These are phyloP conservation scores for Phlebiopsis flavidoalba DNA, from an alignment of 768 basidiomycete genomes.

Conservation along the genomic window DNA sequence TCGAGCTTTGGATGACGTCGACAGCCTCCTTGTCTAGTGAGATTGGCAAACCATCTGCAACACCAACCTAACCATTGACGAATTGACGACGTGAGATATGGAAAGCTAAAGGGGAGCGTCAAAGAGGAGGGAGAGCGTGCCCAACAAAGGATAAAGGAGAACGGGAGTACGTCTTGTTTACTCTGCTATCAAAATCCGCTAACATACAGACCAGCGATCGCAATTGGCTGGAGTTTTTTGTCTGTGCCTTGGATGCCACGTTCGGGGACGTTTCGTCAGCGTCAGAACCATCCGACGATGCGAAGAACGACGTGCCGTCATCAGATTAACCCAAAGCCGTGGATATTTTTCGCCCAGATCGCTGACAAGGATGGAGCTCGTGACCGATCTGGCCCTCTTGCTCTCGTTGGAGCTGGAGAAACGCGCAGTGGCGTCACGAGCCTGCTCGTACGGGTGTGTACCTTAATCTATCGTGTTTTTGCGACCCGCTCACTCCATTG, in stretches of 20 bases:
- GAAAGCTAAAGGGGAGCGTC: slow-evolving; percentile 45
- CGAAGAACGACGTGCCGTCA: slow-evolving; percentile 33
- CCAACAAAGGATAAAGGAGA: slow-evolving; percentile 51
- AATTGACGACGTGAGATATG: slow-evolving; percentile 71
- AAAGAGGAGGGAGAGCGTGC: slow-evolving; percentile 62
- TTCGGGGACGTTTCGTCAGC: slow-evolving; percentile 38
- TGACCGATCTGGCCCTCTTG: slow-evolving; percentile 73
- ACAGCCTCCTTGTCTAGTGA: slow-evolving; percentile 64
- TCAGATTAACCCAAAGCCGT: slow-evolving; percentile 38
- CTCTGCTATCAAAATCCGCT: background rate
- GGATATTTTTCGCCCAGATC: slow-evolving; percentile 49
- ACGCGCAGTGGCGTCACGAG: slow-evolving; percentile 44
- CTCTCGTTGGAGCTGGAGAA: slow-evolving; percentile 72
- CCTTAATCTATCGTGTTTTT: background rate
- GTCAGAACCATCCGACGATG: slow-evolving; percentile 25
- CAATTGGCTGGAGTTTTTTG: slow-evolving; percentile 82
- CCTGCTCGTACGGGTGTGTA: slow-evolving; percentile 41
- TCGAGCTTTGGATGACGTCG: slow-evolving; percentile 69
- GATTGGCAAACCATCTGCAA: slow-evolving; percentile 62
- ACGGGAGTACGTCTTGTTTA: slow-evolving; percentile 42
- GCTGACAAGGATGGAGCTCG: slow-evolving; percentile 59
- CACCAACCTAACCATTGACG: slow-evolving; percentile 69
- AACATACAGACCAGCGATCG: slow-evolving; percentile 48
- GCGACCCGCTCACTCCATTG: background rate
- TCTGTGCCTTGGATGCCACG: slow-evolving; percentile 58